Conservation (phyloP, 495 filamentous ascomycete genomes). For the Cenococcum geophilum region DNA sequence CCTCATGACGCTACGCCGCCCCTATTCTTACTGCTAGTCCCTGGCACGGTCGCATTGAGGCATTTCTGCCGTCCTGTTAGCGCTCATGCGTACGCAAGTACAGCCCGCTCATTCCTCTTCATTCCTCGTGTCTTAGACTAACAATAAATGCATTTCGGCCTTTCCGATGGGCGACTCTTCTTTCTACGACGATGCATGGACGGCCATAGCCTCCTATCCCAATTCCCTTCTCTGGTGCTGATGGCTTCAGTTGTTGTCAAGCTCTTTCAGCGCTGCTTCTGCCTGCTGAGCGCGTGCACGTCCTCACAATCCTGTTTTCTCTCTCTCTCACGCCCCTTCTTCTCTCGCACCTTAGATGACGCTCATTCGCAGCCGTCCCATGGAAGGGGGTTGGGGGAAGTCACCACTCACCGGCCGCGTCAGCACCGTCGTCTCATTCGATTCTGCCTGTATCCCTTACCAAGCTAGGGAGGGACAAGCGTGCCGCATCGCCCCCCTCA, state of each 20-base stretch:
- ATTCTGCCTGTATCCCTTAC: not conserved
- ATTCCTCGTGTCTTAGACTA: no score
- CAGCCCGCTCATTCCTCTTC: not conserved
- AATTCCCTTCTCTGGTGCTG: not conserved
- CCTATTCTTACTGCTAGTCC: not conserved
- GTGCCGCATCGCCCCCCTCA: no score
- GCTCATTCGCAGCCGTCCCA: not conserved
- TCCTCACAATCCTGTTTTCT: not conserved
- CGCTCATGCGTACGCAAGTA: not conserved
- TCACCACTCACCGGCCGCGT: no score
- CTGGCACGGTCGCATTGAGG: no score
- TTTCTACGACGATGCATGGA: not conserved
- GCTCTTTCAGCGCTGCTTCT: no score
- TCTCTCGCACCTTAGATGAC: not conserved
- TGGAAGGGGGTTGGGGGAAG: no score
- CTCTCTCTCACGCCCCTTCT: not conserved
- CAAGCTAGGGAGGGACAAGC: no score
- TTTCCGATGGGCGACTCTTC: not conserved
- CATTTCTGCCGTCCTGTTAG: not conserved
- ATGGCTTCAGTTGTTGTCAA: not conserved
- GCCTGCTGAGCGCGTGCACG: not conserved
- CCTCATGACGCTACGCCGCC: not conserved
- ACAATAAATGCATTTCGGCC: not conserved
- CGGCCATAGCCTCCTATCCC: not conserved
- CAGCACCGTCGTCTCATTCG: not conserved